Evolutionary conservation across 2,329 filamentous ascomycete genomes (phyloP).

Genomic region (Scleromitrula shiraiana): DNA sequence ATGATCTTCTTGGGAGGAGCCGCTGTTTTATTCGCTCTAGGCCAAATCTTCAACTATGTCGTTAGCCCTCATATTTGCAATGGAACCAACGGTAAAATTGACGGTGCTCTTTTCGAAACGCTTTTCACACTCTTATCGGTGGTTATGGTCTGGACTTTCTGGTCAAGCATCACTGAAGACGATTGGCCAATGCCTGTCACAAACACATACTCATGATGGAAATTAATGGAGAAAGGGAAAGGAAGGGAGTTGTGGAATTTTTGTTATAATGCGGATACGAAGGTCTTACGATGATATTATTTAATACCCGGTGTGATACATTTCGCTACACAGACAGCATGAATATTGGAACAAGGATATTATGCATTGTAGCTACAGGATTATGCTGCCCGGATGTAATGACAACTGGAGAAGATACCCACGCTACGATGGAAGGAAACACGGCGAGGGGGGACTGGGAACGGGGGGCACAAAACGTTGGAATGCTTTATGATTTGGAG

Average conservation of each 20-base stretch:
- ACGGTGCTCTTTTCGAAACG: constrained; percentile 87
- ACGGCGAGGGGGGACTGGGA: background rate
- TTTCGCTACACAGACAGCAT: constrained; percentile 18
- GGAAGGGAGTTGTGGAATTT: constrained; percentile 25
- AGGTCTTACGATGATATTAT: constrained; percentile 24
- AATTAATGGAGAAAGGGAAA: constrained; percentile 10
- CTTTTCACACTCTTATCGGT: constrained; percentile 85
- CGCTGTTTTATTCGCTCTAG: constrained; percentile 75
- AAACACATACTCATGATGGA: constrained; percentile 26
- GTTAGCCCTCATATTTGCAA: constrained; percentile 86
- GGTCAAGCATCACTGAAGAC: constrained; percentile 98
- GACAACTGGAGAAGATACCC: background rate
- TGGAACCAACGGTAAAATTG: constrained; percentile 76
- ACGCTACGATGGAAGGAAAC: background rate
- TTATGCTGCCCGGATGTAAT: constrained; percentile 1
- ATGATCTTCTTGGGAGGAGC: constrained; percentile 79
- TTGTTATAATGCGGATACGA: constrained; percentile 20
- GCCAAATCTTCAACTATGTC: constrained; percentile 94
- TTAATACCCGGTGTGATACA: constrained; percentile 15
- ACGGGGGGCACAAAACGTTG: background rate
- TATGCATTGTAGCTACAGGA: constrained; percentile 6
- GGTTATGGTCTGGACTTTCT: constrained; percentile 83
- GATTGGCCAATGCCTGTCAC: constrained; percentile 69
- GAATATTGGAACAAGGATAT: constrained; percentile 11
- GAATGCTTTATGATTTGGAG: constrained; percentile 8